phyloP scores from a whole-genome alignment of 2,329 filamentous ascomycete genomes.

The Didymella sp. region DNA sequence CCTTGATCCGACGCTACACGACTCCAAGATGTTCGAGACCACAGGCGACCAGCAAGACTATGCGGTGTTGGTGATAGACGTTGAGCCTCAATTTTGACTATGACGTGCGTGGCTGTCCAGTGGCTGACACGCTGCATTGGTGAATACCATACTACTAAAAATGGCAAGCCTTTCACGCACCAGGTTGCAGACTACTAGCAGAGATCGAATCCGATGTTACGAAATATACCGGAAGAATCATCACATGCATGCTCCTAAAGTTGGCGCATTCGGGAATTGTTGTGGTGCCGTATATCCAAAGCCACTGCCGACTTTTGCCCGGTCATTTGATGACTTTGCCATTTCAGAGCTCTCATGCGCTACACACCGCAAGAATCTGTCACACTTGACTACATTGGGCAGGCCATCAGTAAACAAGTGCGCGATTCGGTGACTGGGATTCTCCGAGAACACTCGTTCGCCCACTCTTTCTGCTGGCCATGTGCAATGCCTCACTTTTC shows the following conservation, averaged over 20 bases:
- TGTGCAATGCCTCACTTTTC: constrained; percentile 3
- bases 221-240: background rate
- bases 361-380: background rate
- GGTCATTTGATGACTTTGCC: constrained; percentile 10
- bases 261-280: background rate
- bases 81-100: constrained; percentile 5
- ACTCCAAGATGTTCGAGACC: constrained; percentile 7
- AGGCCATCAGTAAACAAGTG: background rate
- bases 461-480: constrained; percentile 10
- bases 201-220: background rate
- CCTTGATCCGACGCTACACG: constrained; percentile 1
- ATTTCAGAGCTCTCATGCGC: background rate
- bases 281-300: constrained; percentile 12
- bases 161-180: background rate
- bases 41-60: background rate
- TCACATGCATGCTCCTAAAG: background rate
- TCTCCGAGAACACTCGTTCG: constrained; percentile 11
- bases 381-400: constrained; percentile 3
- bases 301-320: constrained; percentile 13
- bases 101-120: constrained; percentile 15
- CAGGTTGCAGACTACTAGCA: background rate
- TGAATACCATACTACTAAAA: background rate
- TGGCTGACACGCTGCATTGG: background rate
- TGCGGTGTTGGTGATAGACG: constrained; percentile 1
- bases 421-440: background rate